A percentile compares a stretch with the other conserved stretches of the same genome.
phyloP scores from a whole-genome alignment of 1,284 basidiomycete genomes.

The Sporisorium scitamineum region DNA sequence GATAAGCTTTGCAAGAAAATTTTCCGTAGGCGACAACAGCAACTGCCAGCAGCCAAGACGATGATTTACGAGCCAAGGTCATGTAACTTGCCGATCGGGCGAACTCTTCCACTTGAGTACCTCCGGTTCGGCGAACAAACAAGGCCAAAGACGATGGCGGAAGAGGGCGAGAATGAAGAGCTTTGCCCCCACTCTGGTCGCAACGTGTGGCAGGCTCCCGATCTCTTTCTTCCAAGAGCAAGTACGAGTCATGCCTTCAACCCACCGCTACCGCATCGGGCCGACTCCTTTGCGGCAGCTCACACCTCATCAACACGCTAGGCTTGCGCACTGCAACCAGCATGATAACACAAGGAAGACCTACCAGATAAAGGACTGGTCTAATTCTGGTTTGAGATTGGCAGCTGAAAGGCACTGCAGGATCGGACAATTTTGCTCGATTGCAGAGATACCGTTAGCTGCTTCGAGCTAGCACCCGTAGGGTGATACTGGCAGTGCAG shows the following conservation, averaged over 20 bases:
- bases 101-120: slow-evolving; percentile 7
- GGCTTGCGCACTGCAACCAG: background rate
- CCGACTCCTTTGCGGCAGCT: slow-evolving; percentile 3
- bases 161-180: no score
- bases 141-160: no score
- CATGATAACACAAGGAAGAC: no score
- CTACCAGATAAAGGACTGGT: no score
- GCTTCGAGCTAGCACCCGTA: slow-evolving; percentile 18
- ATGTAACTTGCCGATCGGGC: slow-evolving; percentile 21
- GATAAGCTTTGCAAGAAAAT: slow-evolving; percentile 20
- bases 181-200: background rate
- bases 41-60: background rate
- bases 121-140: background rate
- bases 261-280: background rate
- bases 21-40: background rate
- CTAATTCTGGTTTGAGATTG: background rate
- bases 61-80: background rate
- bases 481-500: slow-evolving; percentile 17
- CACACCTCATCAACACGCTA: background rate
- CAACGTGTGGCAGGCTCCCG: slow-evolving; percentile 20
- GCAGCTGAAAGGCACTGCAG: background rate
- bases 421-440: slow-evolving; percentile 7
- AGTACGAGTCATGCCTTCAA: background rate
- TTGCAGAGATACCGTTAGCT: background rate
- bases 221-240: background rate